A percentile compares a stretch with the other conserved stretches of the same genome.
Evolutionary conservation across 2,329 filamentous ascomycete genomes (phyloP).

Genomic region (Hypoxylon sp.): DNA sequence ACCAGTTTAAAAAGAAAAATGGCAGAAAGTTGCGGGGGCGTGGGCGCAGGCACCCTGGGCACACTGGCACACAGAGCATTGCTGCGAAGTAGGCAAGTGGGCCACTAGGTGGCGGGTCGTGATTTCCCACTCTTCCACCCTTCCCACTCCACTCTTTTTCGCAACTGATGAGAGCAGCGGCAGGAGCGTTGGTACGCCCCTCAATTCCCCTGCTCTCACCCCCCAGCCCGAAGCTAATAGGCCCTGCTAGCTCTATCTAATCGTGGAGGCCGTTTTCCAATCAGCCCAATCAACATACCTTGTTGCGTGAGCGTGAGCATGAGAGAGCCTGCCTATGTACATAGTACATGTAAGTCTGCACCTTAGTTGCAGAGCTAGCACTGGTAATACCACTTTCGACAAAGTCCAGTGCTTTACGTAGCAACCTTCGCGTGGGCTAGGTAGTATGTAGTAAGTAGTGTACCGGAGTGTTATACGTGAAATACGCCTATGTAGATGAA

Average conservation of each 20-base stretch:
- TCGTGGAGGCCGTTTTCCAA: conserved; percentile 37
- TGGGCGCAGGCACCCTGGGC: conserved; percentile 41
- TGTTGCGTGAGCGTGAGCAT: conserved; percentile 4
- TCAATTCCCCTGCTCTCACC: conserved; percentile 33
- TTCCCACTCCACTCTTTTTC: too few species aligned
- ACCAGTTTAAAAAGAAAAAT: conserved; percentile 58
- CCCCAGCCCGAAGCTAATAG: conserved; percentile 24
- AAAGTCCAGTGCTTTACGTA: conserved; percentile 14
- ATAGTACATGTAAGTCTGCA: too few species aligned
- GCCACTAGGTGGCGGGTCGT: conserved; percentile 40
- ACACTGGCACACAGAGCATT: conserved; percentile 13
- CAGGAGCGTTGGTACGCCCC: conserved; percentile 34
- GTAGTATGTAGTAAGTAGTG: conserved; percentile 15
- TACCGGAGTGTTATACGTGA: background rate
- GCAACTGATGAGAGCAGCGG: conserved; percentile 18
- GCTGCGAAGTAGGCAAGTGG: conserved; percentile 27
- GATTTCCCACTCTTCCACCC: conserved; percentile 39
- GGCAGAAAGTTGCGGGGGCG: conserved; percentile 39
- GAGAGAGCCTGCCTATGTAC: conserved; percentile 33
- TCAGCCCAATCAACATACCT: conserved; percentile 41
- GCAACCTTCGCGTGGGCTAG: conserved; percentile 23
- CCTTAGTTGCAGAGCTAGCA: conserved; percentile 43
- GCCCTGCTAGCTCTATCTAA: conserved; percentile 43
- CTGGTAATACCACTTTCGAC: conserved; percentile 42
- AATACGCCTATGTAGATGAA: conserved; percentile 17